Evolutionary conservation across 2,329 filamentous ascomycete species (phyloP).

Genomic region (Cucurbitaria berberidis): DNA sequence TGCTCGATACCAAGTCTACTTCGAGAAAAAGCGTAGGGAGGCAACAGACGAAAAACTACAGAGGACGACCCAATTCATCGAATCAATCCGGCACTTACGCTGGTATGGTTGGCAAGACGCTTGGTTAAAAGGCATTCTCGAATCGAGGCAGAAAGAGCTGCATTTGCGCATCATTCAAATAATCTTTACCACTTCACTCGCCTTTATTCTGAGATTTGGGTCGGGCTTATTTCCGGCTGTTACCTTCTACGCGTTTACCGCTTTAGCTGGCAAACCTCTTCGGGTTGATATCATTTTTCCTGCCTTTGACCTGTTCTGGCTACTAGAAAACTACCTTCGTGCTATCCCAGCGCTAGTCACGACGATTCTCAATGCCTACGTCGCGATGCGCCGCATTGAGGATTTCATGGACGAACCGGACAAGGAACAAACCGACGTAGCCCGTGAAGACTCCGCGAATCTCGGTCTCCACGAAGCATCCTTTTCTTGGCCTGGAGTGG

Average conservation of each 20-base stretch:
- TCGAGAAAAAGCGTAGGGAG: slow-evolving; percentile 72
- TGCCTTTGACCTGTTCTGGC: slow-evolving; percentile 77
- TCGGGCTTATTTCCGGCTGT: slow-evolving; percentile 79
- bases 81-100: slow-evolving; percentile 78
- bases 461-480: slow-evolving; percentile 67
- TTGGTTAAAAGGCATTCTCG: slow-evolving; percentile 74
- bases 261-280: slow-evolving; percentile 69
- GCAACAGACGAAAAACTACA: slow-evolving; percentile 81
- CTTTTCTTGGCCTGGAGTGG: slow-evolving; percentile 79
- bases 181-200: slow-evolving; percentile 67
- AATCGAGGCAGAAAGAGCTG: slow-evolving; percentile 71
- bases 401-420: slow-evolving; percentile 86
- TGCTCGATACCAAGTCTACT: slow-evolving; percentile 68
- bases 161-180: slow-evolving; percentile 68
- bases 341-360: slow-evolving; percentile 79
- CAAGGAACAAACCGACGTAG: slow-evolving; percentile 62
- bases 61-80: slow-evolving; percentile 83
- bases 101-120: slow-evolving; percentile 84
- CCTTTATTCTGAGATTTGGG: slow-evolving; percentile 72
- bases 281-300: slow-evolving; percentile 86
- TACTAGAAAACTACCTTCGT: slow-evolving; percentile 75
- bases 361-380: slow-evolving; percentile 78
- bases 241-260: slow-evolving; percentile 81
- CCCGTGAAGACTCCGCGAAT: slow-evolving; percentile 43
- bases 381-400: slow-evolving; percentile 82